These are phyloP conservation scores for Amaranthus palmeri DNA, from an alignment of 148 eudicot genomes.

Conservation along the genomic window DNA sequence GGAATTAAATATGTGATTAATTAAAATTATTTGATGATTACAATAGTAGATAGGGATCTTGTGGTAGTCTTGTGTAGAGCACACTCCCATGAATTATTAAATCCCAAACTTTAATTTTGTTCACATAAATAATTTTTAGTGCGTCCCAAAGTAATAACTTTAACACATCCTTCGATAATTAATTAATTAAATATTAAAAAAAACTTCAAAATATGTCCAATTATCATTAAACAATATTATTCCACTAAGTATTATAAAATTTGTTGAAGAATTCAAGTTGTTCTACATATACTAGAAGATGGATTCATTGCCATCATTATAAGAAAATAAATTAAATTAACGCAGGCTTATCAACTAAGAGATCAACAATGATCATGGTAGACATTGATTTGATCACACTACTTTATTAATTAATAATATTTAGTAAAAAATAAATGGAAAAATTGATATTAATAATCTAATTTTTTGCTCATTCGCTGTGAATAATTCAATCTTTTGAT, in stretches of 20 bases:
- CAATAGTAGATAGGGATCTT: not conserved
- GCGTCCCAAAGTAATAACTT: not conserved
- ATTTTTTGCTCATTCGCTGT: too few relatives aligned
- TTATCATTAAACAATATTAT: not conserved
- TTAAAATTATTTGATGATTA: not conserved
- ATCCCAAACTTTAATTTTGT: not conserved
- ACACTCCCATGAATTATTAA: slow-evolving; percentile 18
- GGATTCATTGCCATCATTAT: not conserved
- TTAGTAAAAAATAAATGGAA: too few relatives aligned
- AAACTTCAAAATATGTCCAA: not conserved
- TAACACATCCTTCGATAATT: not conserved
- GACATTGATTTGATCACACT: too few relatives aligned
- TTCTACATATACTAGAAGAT: not conserved
- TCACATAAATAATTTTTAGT: not conserved
- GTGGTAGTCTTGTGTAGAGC: slow-evolving; percentile 22
- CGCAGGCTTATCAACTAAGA: too few relatives aligned
- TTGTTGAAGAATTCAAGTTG: not conserved
- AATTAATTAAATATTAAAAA: not conserved
- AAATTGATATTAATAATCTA: too few relatives aligned
- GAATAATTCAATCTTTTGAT: too few relatives aligned
- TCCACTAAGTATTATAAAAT: not conserved
- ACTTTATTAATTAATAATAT: too few relatives aligned
- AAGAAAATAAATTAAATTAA: not conserved
- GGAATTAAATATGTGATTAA: not conserved
- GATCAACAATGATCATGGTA: too few relatives aligned